Evolutionary conservation across 768 basidiomycete species (phyloP).

Genomic region (Cystobasidiopsis lactophilus): DNA sequence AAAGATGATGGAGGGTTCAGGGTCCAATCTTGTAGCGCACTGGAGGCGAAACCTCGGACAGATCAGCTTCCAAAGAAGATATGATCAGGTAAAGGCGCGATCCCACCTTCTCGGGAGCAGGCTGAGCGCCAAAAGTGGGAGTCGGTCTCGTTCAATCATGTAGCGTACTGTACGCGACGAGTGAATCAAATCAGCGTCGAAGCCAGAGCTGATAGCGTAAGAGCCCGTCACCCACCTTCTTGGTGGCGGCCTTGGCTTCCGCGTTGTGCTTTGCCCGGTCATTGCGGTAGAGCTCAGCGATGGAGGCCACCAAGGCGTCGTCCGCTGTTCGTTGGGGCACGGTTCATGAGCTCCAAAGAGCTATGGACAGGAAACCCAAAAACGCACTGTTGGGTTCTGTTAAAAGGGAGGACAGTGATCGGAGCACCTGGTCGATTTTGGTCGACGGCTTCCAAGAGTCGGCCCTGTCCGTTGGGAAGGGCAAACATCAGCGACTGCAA

Average conservation of each 20-base stretch:
- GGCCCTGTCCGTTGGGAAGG: background rate
- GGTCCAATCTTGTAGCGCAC: no score
- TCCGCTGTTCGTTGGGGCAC: no score
- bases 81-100: no score
- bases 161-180: no score
- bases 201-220: no score
- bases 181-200: no score
- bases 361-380: background rate
- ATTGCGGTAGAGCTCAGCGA: background rate
- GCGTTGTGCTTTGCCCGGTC: background rate
- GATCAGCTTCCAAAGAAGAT: no score
- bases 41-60: no score
- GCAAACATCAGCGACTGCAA: background rate
- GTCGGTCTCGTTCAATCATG: no score
- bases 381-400: conserved; percentile 1
- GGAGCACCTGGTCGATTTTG: background rate
- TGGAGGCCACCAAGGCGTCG: background rate
- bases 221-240: background rate
- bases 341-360: background rate
- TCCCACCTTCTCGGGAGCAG: no score
- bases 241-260: background rate
- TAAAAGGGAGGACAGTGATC: background rate
- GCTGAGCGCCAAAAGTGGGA: no score
- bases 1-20: no score
- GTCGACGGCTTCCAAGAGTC: conserved; percentile 1